These are phyloP conservation scores for Psilocybe tampanensis DNA, from an alignment of 768 basidiomycete species.

Conservation along the genomic window DNA sequence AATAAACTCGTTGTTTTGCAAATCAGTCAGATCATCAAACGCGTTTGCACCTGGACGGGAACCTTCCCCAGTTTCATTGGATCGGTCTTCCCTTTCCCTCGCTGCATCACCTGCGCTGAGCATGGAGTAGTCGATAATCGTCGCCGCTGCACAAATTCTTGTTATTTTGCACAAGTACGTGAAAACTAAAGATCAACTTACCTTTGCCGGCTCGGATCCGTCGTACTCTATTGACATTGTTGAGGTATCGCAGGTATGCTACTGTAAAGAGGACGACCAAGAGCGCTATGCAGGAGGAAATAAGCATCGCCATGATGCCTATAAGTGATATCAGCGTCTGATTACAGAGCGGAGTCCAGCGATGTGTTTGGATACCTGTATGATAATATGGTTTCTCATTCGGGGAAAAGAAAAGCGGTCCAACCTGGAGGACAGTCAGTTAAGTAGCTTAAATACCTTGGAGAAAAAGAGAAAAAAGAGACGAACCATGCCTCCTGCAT, in stretches of 20 bases:
- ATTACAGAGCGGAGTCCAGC: too few species aligned
- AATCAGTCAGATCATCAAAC: slow-evolving; percentile 26
- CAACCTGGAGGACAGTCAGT: slow-evolving; percentile 2
- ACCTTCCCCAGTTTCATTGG: neutral
- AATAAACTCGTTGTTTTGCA: slow-evolving; percentile 28
- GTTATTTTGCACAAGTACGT: neutral
- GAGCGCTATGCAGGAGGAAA: slow-evolving; percentile 8
- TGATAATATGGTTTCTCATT: slow-evolving; percentile 20
- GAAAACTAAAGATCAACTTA: too few species aligned
- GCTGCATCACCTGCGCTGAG: slow-evolving; percentile 11
- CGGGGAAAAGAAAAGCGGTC: slow-evolving; percentile 15
- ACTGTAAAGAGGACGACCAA: slow-evolving; percentile 9
- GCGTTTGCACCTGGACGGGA: slow-evolving; percentile 10
- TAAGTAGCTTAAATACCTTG: neutral
- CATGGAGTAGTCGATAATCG: slow-evolving; percentile 24
- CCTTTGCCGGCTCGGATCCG: slow-evolving; percentile 21
- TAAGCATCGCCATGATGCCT: slow-evolving; percentile 17
- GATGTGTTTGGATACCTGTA: slow-evolving; percentile 5
- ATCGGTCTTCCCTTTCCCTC: neutral
- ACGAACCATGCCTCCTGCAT: slow-evolving; percentile 12
- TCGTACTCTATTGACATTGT: slow-evolving; percentile 14
- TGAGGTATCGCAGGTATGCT: slow-evolving; percentile 14
- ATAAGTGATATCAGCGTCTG: neutral
- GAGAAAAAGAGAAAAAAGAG: neutral
- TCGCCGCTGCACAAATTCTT: slow-evolving; percentile 2